Evolutionary conservation across 2,329 filamentous ascomycete genomes (phyloP).

Genomic region (Nemania serpens): DNA sequence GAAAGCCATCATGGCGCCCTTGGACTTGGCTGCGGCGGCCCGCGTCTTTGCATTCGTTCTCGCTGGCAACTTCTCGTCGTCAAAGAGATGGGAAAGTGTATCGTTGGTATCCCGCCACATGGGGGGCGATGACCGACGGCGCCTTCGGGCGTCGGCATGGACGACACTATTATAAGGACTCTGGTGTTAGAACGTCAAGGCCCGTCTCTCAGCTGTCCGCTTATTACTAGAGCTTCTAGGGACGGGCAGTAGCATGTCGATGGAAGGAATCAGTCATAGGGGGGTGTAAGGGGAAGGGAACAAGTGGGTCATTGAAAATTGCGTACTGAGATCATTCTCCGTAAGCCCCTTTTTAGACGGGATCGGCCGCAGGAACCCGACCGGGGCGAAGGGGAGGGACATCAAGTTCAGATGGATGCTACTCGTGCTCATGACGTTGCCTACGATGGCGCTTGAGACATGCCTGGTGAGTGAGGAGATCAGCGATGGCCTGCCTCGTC

Average conservation of each 20-base stretch:
- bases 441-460: conserved; percentile 45
- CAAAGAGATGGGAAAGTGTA: conserved; percentile 49
- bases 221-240: too few species aligned
- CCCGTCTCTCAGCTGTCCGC: not conserved
- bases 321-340: conserved; percentile 26
- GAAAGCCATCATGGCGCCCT: conserved; percentile 44
- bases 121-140: conserved; percentile 47
- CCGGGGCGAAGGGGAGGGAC: conserved; percentile 49
- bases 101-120: conserved; percentile 43
- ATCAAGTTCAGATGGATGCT: conserved; percentile 42
- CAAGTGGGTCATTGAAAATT: not conserved
- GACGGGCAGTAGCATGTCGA: not conserved
- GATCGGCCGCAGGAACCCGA: conserved; percentile 45
- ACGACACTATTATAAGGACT: conserved; percentile 31
- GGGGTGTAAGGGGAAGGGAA: not conserved
- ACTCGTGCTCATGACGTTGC: conserved; percentile 51
- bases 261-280: not conserved
- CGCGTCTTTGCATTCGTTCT: conserved; percentile 41
- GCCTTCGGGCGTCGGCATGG: conserved; percentile 42
- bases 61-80: conserved; percentile 41
- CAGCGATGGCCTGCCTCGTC: conserved; percentile 42
- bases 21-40: conserved; percentile 44
- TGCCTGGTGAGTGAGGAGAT: conserved; percentile 47
- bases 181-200: not conserved
- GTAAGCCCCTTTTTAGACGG: conserved; percentile 47